These are phyloP conservation scores for Cymodocea nodosa DNA, from an alignment of 116 monocot genomes.

Conservation along the genomic window DNA sequence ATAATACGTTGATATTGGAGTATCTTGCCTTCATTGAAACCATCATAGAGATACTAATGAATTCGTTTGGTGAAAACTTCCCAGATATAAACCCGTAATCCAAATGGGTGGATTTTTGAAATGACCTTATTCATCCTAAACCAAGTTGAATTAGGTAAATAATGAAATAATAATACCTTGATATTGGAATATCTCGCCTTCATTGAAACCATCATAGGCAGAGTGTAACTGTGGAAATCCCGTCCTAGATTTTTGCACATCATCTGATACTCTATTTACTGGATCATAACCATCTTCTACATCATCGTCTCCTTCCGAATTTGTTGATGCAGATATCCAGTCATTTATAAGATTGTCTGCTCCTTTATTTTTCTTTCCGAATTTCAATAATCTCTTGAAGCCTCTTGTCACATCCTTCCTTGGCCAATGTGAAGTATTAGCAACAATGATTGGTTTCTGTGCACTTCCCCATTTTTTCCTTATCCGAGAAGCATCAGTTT, in stretches of 20 bases:
- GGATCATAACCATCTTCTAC: slow-evolving; percentile 56
- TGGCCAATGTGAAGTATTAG: slow-evolving; percentile 37
- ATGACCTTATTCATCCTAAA: too few relatives aligned
- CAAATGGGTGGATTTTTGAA: too few relatives aligned
- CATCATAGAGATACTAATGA: slow-evolving; percentile 16
- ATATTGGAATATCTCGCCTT: slow-evolving; percentile 42
- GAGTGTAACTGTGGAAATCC: slow-evolving; percentile 26
- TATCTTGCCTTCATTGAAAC: slow-evolving; percentile 38
- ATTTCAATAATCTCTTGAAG: slow-evolving; percentile 80
- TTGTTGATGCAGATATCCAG: slow-evolving; percentile 91
- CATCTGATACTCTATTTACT: slow-evolving; percentile 40
- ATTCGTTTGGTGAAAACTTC: too few relatives aligned
- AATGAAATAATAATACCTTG: slow-evolving; percentile 42
- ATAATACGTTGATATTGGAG: slow-evolving; percentile 70
- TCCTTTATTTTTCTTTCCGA: slow-evolving; percentile 86
- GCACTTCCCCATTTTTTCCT: slow-evolving; percentile 97
- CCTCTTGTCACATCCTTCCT: slow-evolving; percentile 78
- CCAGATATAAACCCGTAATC: too few relatives aligned
- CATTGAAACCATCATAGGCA: slow-evolving; percentile 50
- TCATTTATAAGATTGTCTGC: slow-evolving; percentile 46
- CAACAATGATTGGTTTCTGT: slow-evolving; percentile 62
- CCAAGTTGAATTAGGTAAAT: background rate
- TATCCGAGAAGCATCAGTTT: slow-evolving; percentile 62
- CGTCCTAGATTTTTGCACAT: slow-evolving; percentile 67
- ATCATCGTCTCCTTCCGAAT: slow-evolving; percentile 97